Evolutionary conservation across 2,329 filamentous ascomycete genomes (phyloP), one percentile per base, ranked within the genome.

Genomic region (Trichoderma arundinaceum): DNA sequence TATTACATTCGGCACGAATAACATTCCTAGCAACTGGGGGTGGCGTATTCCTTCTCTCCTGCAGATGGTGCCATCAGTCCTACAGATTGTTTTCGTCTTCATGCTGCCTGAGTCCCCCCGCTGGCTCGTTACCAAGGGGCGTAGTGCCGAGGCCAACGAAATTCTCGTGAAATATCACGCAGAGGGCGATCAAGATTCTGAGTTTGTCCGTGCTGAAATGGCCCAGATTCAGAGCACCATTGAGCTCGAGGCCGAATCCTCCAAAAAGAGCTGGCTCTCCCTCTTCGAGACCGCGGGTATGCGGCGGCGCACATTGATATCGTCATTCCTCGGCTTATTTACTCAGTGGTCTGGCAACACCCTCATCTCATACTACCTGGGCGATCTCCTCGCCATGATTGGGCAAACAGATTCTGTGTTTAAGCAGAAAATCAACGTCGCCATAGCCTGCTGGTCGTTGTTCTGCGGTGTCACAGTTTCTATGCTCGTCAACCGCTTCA

Each of bases 1-100:
- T 32, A 59, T 59, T 10, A 59, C 56, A 7, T 59, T 59, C 15
- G 56, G 56, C 43, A 59, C 56, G 7, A 59, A 59, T 32, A 59
- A 7, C 43, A 59, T 59, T 33, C 43, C 56, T 13, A 59, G 19
- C 44, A 53, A 51, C 58, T 51, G 56, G 46, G 46, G 28, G 33
- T 66, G 64, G 64, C 64, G 64, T n/a, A 59, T 66, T 28, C 64
- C 64, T 43, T 59, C 59, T 7, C 33, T 48, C 7, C 48, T 66
- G 32, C 64, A 66, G 48, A 66, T 66, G 57, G 41, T 46, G 17
- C 64, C 64, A 3, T 61, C 64, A 5, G 9, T 62, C 32, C 13
- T 66, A 0, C 64, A 64, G 33, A 51, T 49, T 13, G 57, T 17
- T 8, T 62, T 66, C 15, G 48, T 66, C 46, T 62, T 66, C 48